Conservation (phyloP, 768 basidiomycete genomes). For the Epithele typhae region DNA sequence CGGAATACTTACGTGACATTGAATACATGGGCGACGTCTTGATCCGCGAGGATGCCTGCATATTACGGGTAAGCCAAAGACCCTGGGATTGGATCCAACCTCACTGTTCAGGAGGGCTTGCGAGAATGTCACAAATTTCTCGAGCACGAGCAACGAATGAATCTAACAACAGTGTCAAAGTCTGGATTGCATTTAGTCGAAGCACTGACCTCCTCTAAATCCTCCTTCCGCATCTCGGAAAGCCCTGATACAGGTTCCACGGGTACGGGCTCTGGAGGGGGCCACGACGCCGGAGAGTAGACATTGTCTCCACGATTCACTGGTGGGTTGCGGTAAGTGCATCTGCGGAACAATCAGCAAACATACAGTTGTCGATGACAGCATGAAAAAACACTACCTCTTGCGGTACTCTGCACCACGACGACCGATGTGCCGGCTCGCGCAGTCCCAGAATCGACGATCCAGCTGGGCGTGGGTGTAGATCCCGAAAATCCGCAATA, state of each 20-base stretch:
- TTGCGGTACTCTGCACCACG: slow-evolving; percentile 48
- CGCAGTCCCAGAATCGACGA: slow-evolving; percentile 40
- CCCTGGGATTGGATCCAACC: too few species aligned
- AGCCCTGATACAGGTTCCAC: slow-evolving; percentile 12
- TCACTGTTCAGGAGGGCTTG: slow-evolving; percentile 34
- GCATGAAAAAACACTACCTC: too few species aligned
- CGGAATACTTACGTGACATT: slow-evolving; percentile 27
- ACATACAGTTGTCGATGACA: too few species aligned
- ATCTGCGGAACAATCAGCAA: neutral
- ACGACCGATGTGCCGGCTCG: slow-evolving; percentile 37
- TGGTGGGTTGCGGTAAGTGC: slow-evolving; percentile 21
- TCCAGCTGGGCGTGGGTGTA: slow-evolving; percentile 46
- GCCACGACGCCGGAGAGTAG: slow-evolving; percentile 46
- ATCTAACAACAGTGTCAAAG: slow-evolving; percentile 60
- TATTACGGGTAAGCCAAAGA: neutral
- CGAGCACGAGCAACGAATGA: slow-evolving; percentile 45
- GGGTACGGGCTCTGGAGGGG: slow-evolving; percentile 20
- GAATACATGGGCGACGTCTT: slow-evolving; percentile 36
- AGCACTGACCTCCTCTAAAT: slow-evolving; percentile 19
- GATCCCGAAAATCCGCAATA: slow-evolving; percentile 46
- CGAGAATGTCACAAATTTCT: slow-evolving; percentile 28
- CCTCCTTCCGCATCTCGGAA: slow-evolving; percentile 38
- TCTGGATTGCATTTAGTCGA: slow-evolving; percentile 17
- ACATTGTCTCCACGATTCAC: slow-evolving; percentile 37
- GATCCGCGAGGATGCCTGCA: slow-evolving; percentile 47